These are phyloP conservation scores for Castanopsis chinensis DNA, from an alignment of 306 rosid genomes.

Conservation along the genomic window DNA sequence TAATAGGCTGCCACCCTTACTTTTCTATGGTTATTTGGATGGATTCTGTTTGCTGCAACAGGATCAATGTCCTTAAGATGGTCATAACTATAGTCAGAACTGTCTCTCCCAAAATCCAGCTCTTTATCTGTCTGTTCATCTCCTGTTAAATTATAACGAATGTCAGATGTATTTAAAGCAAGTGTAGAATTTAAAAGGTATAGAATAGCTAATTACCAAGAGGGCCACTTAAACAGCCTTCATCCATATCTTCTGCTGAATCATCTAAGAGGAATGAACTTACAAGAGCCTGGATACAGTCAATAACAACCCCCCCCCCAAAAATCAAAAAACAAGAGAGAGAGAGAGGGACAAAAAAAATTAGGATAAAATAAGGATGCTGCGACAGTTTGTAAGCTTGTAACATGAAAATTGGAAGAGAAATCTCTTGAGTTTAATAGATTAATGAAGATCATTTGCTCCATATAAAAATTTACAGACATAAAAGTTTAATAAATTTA, in stretches of 20 bases:
- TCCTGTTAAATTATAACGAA: constrained; percentile 31
- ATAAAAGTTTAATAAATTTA: background rate
- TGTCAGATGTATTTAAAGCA: background rate
- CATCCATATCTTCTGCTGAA: constrained; percentile 44
- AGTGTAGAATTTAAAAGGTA: background rate
- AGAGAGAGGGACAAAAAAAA: no score
- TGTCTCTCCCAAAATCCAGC: constrained; percentile 32
- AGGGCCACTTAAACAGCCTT: constrained; percentile 25
- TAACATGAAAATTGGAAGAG: background rate
- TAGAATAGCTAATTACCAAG: constrained; percentile 39
- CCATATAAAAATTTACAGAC: background rate
- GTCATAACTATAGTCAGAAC: constrained; percentile 42
- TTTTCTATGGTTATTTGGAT: constrained; percentile 87
- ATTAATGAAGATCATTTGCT: background rate
- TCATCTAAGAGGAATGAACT: constrained; percentile 82
- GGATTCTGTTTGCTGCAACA: constrained; percentile 82
- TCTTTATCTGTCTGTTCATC: constrained; percentile 19
- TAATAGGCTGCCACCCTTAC: constrained; percentile 33
- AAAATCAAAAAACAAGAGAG: background rate
- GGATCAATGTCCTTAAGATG: constrained; percentile 79
- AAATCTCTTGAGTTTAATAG: background rate
- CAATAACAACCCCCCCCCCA: background rate
- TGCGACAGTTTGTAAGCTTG: background rate
- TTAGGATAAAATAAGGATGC: background rate
- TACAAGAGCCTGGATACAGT: constrained; percentile 68